Evolutionary conservation across 257 asterid species (phyloP).

Genomic region (Salvia hispanica): DNA sequence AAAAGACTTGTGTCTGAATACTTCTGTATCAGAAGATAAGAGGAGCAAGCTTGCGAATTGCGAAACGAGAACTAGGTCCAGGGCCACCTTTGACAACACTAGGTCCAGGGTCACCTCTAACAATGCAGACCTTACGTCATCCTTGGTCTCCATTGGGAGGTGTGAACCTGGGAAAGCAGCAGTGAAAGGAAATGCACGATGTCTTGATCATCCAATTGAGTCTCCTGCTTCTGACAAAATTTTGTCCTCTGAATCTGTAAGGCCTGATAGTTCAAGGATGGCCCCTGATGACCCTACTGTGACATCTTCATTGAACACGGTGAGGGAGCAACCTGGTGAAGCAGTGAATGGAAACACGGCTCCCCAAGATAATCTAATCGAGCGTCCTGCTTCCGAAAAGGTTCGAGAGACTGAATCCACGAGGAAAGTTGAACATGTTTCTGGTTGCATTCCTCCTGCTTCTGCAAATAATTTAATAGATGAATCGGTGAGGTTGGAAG

Average conservation of each 20-base stretch:
- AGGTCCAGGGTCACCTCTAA: constrained; percentile 24
- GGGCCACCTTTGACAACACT: constrained; percentile 21
- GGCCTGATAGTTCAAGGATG: constrained; percentile 13
- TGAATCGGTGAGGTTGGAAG: constrained; percentile 22
- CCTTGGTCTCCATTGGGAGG: constrained; percentile 25
- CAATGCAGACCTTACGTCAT: constrained; percentile 3
- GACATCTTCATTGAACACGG: constrained; percentile 21
- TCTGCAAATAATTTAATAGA: constrained; percentile 12
- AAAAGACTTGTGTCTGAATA: constrained; percentile 21
- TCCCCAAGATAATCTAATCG: constrained; percentile 22
- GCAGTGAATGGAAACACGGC: constrained; percentile 20
- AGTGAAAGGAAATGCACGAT: constrained; percentile 13
- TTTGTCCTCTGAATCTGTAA: constrained; percentile 31
- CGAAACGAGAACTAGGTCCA: constrained; percentile 9
- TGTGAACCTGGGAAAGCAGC: constrained; percentile 28
- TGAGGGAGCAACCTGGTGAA: constrained; percentile 32
- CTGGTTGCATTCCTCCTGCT: constrained; percentile 23
- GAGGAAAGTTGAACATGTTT: constrained; percentile 34
- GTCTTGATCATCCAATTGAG: constrained; percentile 24
- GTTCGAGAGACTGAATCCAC: constrained; percentile 26
- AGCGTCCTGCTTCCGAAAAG: constrained; percentile 26
- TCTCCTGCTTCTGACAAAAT: constrained; percentile 27
- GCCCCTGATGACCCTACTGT: constrained; percentile 9
- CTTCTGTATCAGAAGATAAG: constrained; percentile 35
- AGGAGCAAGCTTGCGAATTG: constrained; percentile 25